Percentiles rank a stretch among this genome's conserved stretches.
phyloP scores from a whole-genome alignment of 805 yeast species.

The Sungouiozyma intestinalis region DNA sequence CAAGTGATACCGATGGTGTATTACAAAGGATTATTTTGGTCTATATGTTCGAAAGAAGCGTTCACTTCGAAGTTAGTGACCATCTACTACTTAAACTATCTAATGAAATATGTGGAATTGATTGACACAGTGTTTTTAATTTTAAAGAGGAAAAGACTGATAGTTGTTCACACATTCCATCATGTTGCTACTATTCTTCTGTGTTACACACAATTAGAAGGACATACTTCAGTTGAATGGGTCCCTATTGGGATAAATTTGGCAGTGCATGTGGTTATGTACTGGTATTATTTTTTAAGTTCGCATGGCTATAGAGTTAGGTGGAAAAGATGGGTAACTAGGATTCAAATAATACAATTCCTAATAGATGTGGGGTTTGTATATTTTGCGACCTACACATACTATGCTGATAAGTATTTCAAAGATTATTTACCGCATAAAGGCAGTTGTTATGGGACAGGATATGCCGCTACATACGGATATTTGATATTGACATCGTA shows the following conservation, averaged over 20 bases:
- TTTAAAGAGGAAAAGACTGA: slow-evolving; percentile 63
- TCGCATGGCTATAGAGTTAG: slow-evolving; percentile 78
- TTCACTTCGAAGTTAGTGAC: slow-evolving; percentile 62
- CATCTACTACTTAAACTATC: slow-evolving; percentile 63
- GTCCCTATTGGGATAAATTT: slow-evolving; percentile 65
- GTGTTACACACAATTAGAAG: slow-evolving; percentile 71
- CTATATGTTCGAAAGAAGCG: slow-evolving; percentile 55
- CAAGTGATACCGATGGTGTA: slow-evolving; percentile 62
- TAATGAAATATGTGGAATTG: slow-evolving; percentile 64
- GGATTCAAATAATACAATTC: slow-evolving; percentile 71
- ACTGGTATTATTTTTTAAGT: slow-evolving; percentile 74
- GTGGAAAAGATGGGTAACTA: slow-evolving; percentile 88
- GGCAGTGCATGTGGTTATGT: slow-evolving; percentile 75
- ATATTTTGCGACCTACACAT: slow-evolving; percentile 73
- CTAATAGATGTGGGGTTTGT: slow-evolving; percentile 63
- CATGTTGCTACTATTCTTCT: slow-evolving; percentile 79
- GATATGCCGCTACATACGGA: slow-evolving; percentile 86
- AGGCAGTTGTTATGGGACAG: slow-evolving; percentile 85
- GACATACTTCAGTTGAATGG: slow-evolving; percentile 71
- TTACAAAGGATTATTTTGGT: slow-evolving; percentile 52
- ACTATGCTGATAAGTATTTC: slow-evolving; percentile 63
- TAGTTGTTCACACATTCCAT: slow-evolving; percentile 73
- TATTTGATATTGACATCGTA: slow-evolving; percentile 79
- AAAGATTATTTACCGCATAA: slow-evolving; percentile 52
- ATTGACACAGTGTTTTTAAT: slow-evolving; percentile 68